Conservation (phyloP, 495 filamentous ascomycete species). For the Podospora didyma region DNA sequence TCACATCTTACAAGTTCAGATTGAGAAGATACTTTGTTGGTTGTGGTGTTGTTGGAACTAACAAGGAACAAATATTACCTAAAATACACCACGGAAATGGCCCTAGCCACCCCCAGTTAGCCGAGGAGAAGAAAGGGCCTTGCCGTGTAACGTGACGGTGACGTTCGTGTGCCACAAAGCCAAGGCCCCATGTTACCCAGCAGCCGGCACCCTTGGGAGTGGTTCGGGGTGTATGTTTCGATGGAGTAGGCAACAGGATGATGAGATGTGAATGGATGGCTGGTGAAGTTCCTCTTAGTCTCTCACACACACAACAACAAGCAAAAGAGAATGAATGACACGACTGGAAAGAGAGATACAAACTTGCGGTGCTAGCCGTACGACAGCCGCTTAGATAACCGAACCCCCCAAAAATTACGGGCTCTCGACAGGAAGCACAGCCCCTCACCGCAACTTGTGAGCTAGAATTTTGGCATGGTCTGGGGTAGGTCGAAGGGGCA, state of each 20-base stretch:
- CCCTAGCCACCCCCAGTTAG: too few species aligned
- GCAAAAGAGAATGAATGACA: background rate
- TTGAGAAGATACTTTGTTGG: too few species aligned
- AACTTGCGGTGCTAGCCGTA: background rate
- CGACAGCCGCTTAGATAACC: background rate
- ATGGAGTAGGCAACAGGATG: background rate
- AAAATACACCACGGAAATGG: too few species aligned
- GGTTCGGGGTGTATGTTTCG: background rate
- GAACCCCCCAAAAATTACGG: too few species aligned
- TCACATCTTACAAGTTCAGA: too few species aligned
- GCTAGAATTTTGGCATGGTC: background rate
- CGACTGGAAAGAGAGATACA: background rate
- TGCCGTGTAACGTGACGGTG: too few species aligned
- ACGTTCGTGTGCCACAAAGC: too few species aligned
- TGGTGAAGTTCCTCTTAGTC: too few species aligned
- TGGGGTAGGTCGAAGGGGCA: background rate
- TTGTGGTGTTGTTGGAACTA: too few species aligned
- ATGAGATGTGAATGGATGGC: background rate
- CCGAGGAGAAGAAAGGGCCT: too few species aligned
- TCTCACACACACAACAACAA: too few species aligned
- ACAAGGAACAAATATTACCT: too few species aligned
- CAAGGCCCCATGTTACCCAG: background rate
- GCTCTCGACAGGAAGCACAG: background rate
- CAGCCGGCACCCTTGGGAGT: background rate
- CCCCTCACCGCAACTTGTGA: slow-evolving; percentile 22